These are phyloP conservation scores for Ajuga chamaepitys DNA, from an alignment of 257 asterid genomes.

Conservation along the genomic window DNA sequence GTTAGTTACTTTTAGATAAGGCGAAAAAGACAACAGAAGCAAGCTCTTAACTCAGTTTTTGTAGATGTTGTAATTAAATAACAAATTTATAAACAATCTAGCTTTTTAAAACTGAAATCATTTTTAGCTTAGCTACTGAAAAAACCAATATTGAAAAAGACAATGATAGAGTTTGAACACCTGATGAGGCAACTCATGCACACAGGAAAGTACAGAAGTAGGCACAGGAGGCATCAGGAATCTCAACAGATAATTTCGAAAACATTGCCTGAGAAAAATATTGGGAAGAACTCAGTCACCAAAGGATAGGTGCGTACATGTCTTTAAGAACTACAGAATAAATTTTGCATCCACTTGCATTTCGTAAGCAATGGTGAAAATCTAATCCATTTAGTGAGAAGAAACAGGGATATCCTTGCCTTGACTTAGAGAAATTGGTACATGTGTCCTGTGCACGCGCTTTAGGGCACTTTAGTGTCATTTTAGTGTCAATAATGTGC, in stretches of 20 bases:
- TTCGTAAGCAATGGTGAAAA: neutral
- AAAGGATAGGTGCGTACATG: conserved; percentile 1
- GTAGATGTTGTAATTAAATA: too few relatives aligned
- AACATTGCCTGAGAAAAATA: neutral
- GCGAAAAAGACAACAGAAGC: too few relatives aligned
- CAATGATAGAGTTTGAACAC: too few relatives aligned
- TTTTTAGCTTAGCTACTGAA: too few relatives aligned
- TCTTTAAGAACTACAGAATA: neutral
- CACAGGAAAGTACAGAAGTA: neutral
- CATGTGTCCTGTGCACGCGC: too few relatives aligned
- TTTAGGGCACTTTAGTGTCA: too few relatives aligned
- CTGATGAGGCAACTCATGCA: neutral
- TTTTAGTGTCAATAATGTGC: too few relatives aligned
- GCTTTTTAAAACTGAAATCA: too few relatives aligned
- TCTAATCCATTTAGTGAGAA: neutral
- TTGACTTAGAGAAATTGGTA: conserved; percentile 83
- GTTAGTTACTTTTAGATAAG: too few relatives aligned
- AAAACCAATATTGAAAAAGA: too few relatives aligned
- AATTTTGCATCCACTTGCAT: neutral
- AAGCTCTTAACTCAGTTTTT: too few relatives aligned
- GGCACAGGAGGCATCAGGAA: neutral
- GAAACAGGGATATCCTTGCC: conserved; percentile 49
- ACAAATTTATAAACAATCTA: too few relatives aligned
- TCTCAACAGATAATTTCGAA: neutral
- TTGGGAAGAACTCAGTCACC: neutral